A percentile compares a stretch with the other conserved stretches of the same genome.
These are phyloP conservation scores for Diaporthe ilicicola DNA, from an alignment of 2,329 filamentous ascomycete species.

Conservation along the genomic window DNA sequence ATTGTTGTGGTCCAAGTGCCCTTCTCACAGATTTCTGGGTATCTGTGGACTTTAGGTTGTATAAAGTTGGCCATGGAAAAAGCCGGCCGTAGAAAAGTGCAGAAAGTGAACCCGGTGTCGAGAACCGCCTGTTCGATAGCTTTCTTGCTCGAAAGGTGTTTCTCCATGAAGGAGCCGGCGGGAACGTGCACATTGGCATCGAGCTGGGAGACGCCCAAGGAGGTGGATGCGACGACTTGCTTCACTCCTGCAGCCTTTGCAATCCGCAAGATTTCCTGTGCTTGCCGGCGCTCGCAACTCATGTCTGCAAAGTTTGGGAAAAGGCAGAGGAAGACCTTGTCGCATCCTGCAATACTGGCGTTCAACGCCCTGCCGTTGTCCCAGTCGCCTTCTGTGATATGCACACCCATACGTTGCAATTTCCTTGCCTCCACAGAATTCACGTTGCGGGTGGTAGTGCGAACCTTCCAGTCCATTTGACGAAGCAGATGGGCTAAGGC, in stretches of 20 bases:
- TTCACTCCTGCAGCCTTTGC: conserved; percentile 36
- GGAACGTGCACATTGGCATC: neutral
- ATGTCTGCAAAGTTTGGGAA: conserved; percentile 29
- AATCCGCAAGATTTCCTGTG: conserved; percentile 29
- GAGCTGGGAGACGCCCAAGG: neutral
- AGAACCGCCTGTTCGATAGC: neutral
- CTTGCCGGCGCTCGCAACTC: conserved; percentile 29
- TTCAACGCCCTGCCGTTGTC: conserved; percentile 32
- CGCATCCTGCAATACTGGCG: conserved; percentile 33
- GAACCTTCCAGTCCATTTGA: no score
- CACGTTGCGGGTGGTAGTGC: no score
- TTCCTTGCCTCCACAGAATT: no score
- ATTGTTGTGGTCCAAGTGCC: conserved; percentile 33
- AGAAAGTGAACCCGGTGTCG: conserved; percentile 29
- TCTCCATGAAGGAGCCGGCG: conserved; percentile 6
- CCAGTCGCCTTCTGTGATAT: conserved; percentile 36
- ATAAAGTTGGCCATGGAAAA: conserved; percentile 36
- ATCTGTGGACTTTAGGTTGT: conserved; percentile 33
- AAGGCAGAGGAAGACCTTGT: conserved; percentile 35
- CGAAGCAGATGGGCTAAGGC: no score
- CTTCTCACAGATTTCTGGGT: conserved; percentile 30
- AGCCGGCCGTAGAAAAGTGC: conserved; percentile 20
- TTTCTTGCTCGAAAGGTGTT: neutral
- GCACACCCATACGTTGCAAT: no score
- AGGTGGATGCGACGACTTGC: conserved; percentile 34